Percentiles rank a stretch among this genome's conserved stretches.
These are phyloP conservation scores for Naganishia friedmannii DNA, from an alignment of 768 basidiomycete species.

Conservation along the genomic window DNA sequence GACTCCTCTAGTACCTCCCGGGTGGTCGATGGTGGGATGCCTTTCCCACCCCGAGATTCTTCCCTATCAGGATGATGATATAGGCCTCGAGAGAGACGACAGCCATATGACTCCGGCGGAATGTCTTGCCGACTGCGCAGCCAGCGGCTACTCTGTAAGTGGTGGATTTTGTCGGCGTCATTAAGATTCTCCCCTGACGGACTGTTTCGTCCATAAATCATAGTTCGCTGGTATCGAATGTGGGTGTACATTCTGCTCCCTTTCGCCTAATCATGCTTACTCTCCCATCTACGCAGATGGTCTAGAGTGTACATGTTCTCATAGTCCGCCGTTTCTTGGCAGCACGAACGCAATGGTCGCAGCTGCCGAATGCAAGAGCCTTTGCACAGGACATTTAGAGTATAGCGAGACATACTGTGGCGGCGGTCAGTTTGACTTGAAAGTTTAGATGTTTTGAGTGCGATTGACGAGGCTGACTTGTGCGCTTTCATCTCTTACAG, in stretches of 20 bases:
- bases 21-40: constrained; percentile 8
- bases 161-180: background rate
- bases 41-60: background rate
- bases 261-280: background rate
- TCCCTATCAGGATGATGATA: background rate
- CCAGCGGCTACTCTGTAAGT: constrained; percentile 2
- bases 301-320: background rate
- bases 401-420: constrained; percentile 16
- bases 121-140: background rate
- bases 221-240: constrained; percentile 13
- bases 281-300: background rate
- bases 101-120: background rate
- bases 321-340: background rate
- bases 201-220: background rate
- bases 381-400: background rate
- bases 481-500: background rate
- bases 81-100: background rate
- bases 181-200: background rate
- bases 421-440: background rate
- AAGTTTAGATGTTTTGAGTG: background rate
- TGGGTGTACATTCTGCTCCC: background rate
- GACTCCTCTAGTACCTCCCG: background rate
- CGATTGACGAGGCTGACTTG: background rate
- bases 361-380: background rate
- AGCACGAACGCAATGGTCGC: background rate